Evolutionary conservation across 495 filamentous ascomycete species (phyloP).

Genomic region (Penicillium egyptiacum): DNA sequence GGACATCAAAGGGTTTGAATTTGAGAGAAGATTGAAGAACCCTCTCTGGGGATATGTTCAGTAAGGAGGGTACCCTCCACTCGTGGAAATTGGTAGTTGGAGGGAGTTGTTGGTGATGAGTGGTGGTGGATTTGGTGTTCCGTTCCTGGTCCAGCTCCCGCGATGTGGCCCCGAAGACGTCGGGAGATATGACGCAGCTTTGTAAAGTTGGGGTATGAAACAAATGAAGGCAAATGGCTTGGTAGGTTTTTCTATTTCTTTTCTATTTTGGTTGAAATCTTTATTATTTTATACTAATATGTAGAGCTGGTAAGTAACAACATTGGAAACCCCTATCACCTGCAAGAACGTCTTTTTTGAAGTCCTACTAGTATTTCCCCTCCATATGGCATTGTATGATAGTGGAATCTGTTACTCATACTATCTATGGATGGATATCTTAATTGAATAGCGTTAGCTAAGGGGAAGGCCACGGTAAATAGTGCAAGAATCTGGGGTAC

Average conservation of each 20-base stretch:
- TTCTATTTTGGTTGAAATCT: neutral
- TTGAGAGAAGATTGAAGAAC: slow-evolving; percentile 5
- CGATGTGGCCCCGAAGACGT: slow-evolving; percentile 18
- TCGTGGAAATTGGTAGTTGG: slow-evolving; percentile 17
- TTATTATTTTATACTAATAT: neutral
- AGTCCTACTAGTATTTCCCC: neutral
- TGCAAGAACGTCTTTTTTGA: neutral
- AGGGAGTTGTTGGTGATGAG: slow-evolving; percentile 16
- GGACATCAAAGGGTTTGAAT: slow-evolving; percentile 22
- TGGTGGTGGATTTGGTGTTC: slow-evolving; percentile 15
- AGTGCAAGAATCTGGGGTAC: neutral
- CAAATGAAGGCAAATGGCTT: neutral
- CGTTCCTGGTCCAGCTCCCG: slow-evolving; percentile 11
- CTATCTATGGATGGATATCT: neutral
- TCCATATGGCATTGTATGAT: neutral
- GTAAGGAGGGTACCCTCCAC: slow-evolving; percentile 9
- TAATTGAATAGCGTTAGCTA: neutral
- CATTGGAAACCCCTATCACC: neutral
- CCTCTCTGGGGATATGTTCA: slow-evolving; percentile 7
- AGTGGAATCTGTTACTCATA: neutral
- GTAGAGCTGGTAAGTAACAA: neutral
- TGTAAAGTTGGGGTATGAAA: neutral
- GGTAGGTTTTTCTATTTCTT: neutral
- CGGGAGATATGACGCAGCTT: slow-evolving; percentile 26
- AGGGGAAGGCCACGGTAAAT: neutral